Base-by-base conservation (phyloP, 164 flowering plant genomes). In the Magnolia officinalis region DNA sequence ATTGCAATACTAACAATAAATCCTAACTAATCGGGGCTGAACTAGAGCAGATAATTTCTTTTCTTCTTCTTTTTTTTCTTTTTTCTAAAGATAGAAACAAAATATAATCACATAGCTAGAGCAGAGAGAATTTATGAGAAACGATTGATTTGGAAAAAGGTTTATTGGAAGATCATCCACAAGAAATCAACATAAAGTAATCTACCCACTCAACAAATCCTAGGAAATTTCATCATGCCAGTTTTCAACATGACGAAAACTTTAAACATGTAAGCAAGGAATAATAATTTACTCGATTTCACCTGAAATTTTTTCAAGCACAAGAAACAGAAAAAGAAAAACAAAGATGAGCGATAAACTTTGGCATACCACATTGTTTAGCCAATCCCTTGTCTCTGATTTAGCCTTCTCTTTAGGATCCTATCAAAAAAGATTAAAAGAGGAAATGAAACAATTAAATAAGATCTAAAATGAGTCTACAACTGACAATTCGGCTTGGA, bases 371-470 rank as follows among this genome's bases (percentile, higher is more conserved):
- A 90, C 93, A 86, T 88, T 93, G 85, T 96, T 96, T 82, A 96
- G 79, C 99, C 99, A 94, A 82, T 96, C 99, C 84, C 99, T 89
- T 68, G 99, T 94, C 87, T 96, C 98, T 76, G 98, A 82, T 81
- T 96, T 96, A 29, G 99, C 99, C 81, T 94, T 96, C 80, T 96
- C 99, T 83, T 87, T 96, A 18, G 99, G 99, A 78, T 96, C 99
- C 99, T 96, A 77, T 64, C 72, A 79, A 81, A 3, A 72, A 20
- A n/a, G 6, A 37, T 7, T 7, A 61, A 68, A 68, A 18, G 23
- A 4, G 51, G 18, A 68, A 71, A 71, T 71, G 23, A 55, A 72
- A 72, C 7, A 72, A 55, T 51, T 51, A 72, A 71, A 72, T 37
- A 11, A 55, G 61, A 68, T 68, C 13, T 68, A 29, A 64, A 5